phyloP scores from a whole-genome alignment of 2,329 filamentous ascomycete genomes.

The Rugonectria rugulosa region DNA sequence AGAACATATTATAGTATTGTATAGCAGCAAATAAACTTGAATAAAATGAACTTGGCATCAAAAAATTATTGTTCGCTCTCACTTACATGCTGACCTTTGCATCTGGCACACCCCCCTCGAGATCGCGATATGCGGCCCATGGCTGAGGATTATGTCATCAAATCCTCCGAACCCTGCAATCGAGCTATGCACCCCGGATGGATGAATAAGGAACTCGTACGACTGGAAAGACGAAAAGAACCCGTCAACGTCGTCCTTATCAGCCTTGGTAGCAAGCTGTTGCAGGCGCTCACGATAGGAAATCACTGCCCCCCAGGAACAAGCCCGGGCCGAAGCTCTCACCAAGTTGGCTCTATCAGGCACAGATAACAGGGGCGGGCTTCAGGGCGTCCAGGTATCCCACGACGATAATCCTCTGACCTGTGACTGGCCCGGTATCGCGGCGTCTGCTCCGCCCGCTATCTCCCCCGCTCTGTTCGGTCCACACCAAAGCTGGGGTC shows the following conservation, averaged over 20 bases:
- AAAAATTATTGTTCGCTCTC: background rate
- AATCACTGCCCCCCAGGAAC: background rate
- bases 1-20: too few relatives aligned
- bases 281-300: background rate
- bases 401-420: background rate
- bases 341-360: background rate
- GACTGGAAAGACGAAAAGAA: background rate
- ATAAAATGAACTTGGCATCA: too few relatives aligned
- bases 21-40: too few relatives aligned
- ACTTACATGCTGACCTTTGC: constrained; percentile 26
- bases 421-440: constrained; percentile 7
- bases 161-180: background rate
- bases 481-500: constrained; percentile 8
- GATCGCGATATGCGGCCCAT: constrained; percentile 16
- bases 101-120: constrained; percentile 21
- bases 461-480: constrained; percentile 3
- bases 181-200: background rate
- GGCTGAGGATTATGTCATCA: background rate
- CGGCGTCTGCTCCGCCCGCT: constrained; percentile 1
- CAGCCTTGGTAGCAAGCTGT: background rate
- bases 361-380: background rate
- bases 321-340: too few relatives aligned
- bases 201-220: background rate
- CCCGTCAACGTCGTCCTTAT: background rate
- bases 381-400: background rate